Evolutionary conservation across 805 yeast genomes (phyloP).

Genomic region (Candida argentea): DNA sequence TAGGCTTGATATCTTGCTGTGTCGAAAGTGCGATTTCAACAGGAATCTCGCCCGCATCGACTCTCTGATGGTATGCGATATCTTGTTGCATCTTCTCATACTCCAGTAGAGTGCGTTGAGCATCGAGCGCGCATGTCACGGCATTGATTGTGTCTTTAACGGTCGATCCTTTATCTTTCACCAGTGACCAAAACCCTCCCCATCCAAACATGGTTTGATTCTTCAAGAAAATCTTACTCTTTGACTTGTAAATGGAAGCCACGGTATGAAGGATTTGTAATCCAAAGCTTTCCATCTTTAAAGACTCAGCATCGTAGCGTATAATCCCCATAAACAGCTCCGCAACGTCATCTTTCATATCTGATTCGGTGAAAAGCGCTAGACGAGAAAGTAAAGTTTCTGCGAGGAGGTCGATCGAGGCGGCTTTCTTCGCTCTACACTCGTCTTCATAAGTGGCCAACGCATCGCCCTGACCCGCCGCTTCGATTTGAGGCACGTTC

Average conservation of each 20-base stretch:
- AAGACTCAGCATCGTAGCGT: constrained; percentile 70
- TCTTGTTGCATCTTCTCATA: constrained; percentile 56
- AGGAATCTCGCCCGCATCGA: no score
- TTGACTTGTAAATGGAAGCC: constrained; percentile 58
- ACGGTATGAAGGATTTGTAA: constrained; percentile 67
- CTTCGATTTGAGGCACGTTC: constrained; percentile 1
- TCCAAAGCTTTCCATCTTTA: constrained; percentile 82
- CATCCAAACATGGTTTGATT: constrained; percentile 54
- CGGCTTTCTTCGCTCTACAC: constrained; percentile 54
- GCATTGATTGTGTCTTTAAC: constrained; percentile 65
- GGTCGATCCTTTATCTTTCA: constrained; percentile 66
- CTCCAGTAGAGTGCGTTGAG: constrained; percentile 70
- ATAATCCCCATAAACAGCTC: constrained; percentile 51
- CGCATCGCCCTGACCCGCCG: background rate
- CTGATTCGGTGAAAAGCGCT: constrained; percentile 34
- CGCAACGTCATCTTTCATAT: constrained; percentile 33
- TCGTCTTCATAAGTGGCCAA: constrained; percentile 68
- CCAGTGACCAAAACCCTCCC: constrained; percentile 59
- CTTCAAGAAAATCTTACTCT: constrained; percentile 55
- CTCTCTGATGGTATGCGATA: constrained; percentile 31
- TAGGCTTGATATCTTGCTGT: constrained; percentile 3
- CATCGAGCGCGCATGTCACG: constrained; percentile 65
- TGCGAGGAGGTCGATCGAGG: constrained; percentile 52
- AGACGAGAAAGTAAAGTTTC: constrained; percentile 41
- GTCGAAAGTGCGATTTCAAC: constrained; percentile 9